Base-by-base conservation (phyloP, 257 asterid species). In the Plantago ovata region DNA sequence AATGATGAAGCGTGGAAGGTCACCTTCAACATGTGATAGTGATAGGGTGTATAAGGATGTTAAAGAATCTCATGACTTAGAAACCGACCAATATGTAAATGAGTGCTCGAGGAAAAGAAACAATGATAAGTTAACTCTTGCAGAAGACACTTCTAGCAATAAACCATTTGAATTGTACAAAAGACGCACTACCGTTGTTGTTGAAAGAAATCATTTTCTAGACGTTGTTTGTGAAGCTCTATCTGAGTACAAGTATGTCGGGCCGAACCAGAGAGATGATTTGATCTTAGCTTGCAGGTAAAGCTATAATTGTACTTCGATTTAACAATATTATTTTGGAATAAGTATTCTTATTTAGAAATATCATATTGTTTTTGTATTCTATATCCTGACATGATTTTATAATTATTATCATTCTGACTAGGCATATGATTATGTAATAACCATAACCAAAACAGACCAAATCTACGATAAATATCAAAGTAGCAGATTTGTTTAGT, bases 241-340 rank as follows among this genome's bases (percentile, higher is more conserved):
- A 62, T 75, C 94, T 0, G 97, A 86, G 69, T 93, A 93, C 81
- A 93, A 93, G 77, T 93, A 89, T 65, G 81, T 93, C 56, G 99
- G 97, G 33, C 95, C 89, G 58, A 84, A 93, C 70, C 99, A 93
- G 76, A 84, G 96, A 82, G 95, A 87, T 70, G 97, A 93, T 72
- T 73, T 93, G 74, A 63, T 72, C 53, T 73, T 82, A 62, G 99
- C 97, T 74, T 93, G 97, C 95, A 89, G 97, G 99, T 93, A 83
- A 2, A 16, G 63, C 36, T 60, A 67, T 40, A 60, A 42, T 78
- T 53, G 19, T 52, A 10, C 10, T 21, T 18, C 22, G 19, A 65
- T 51, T 33, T 32, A 19, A n/a, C 18, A 14, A n/a, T 70, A 38
- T 18, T 61, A 60, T 60, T 13, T 71, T 36, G 38, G 13, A 13